Percentiles rank a stretch among this genome's conserved stretches.
These are phyloP conservation scores for Bruguiera hainesii DNA, from an alignment of 441 rosid genomes.

Conservation along the genomic window DNA sequence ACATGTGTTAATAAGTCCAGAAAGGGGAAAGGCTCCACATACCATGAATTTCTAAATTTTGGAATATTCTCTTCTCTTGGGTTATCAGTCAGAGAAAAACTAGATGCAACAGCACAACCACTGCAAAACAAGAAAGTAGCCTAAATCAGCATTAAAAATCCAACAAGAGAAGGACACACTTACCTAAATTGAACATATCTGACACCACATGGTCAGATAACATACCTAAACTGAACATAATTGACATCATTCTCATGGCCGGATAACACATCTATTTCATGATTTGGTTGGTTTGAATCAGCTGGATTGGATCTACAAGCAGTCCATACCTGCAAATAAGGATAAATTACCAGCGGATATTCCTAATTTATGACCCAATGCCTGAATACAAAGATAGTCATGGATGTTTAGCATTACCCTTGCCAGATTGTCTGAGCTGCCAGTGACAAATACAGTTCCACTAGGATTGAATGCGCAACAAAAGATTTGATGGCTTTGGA, in stretches of 20 bases:
- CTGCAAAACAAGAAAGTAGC: conserved; percentile 44
- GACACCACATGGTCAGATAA: conserved; percentile 15
- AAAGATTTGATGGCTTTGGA: conserved; percentile 76
- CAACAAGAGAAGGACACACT: not conserved
- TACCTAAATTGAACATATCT: too few relatives aligned
- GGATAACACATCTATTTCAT: conserved; percentile 89
- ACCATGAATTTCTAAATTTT: conserved; percentile 92
- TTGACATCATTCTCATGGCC: conserved; percentile 99
- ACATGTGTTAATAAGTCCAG: too few relatives aligned
- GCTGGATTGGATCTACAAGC: conserved; percentile 66
- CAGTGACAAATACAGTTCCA: conserved; percentile 98
- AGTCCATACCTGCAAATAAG: conserved; percentile 79
- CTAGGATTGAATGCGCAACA: conserved; percentile 95
- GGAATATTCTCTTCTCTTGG: conserved; percentile 82
- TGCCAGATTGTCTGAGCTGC: conserved; percentile 96
- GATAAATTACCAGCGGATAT: conserved; percentile 1
- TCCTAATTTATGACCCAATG: too few relatives aligned
- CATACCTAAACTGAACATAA: conserved; percentile 95
- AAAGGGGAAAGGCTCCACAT: conserved; percentile 14
- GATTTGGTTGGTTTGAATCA: conserved; percentile 73
- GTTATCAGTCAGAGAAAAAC: conserved; percentile 61
- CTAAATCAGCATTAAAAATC: conserved; percentile 5
- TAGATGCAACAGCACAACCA: conserved; percentile 89
- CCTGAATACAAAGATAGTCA: too few relatives aligned
- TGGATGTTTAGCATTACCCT: conserved; percentile 52